Evolutionary conservation across 257 asterid species (phyloP), one percentile per base, ranked within the genome.

Genomic region (Nicotiana tabacum): DNA sequence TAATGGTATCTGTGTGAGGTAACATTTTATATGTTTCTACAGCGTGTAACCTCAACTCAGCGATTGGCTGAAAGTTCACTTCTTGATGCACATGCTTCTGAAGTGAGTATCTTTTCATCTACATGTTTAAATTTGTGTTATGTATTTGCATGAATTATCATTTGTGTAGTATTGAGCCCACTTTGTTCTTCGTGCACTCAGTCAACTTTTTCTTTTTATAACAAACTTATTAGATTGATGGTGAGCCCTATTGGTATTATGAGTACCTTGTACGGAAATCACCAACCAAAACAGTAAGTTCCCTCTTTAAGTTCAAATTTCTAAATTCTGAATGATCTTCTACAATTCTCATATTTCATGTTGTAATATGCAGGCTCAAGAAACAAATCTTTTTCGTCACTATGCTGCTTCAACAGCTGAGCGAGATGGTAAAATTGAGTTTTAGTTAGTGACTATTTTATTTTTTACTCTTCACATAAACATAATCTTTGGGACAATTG

Each of bases 201-300:
- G 46, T 51, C 64, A 51, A 17, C 27, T 51, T 51, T 76, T 33
- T 27, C 9, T 51, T 76, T 10, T 27, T 29, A 27, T 76, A 51
- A 76, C 64, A 27, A 76, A 76, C 58, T 53, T 21, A 66, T 77
- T 66, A 96, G 99, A 89, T 96, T 90, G 98, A 96, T 78, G 95
- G 94, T 13, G 95, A 93, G 81, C 91, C 94, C 57, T 96, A 96
- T 83, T 96, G 99, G 99, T 93, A 90, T 74, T 94, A 90, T 43
- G 99, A 96, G 72, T 96, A 96, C 91, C 90, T 94, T 87, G 92
- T 90, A 65, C 93, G 99, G 81, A 96, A 96, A 85, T 96, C 99
- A 21, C 98, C 99, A 56, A 96, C 98, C 9, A 83, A 90, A 89
- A 55, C 66, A 77, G 99, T 96, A 88, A 85, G 98, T 88, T 61